Percentiles rank a stretch among this genome's conserved stretches.
Conservation (phyloP, 805 yeast species). For the Priceomyces melissophilus region DNA sequence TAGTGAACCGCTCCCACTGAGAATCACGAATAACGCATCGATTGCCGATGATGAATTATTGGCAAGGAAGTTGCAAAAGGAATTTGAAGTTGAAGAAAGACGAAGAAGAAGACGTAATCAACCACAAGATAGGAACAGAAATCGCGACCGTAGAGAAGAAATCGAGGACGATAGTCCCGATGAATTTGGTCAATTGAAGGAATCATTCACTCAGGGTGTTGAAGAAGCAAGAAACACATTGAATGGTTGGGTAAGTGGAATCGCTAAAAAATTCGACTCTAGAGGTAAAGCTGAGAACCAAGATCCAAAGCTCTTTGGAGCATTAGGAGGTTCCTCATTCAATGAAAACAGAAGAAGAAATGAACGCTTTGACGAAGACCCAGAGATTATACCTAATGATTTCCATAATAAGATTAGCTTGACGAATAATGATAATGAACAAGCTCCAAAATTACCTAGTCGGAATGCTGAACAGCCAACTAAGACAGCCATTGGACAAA, state of each 20-base stretch:
- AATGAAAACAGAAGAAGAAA: conserved; percentile 10
- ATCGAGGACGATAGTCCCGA: conserved; percentile 40
- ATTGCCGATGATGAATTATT: conserved; percentile 66
- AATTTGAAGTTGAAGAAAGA: conserved; percentile 46
- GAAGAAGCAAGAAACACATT: conserved; percentile 78
- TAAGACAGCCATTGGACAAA: background rate
- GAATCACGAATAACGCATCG: conserved; percentile 1
- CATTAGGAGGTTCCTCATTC: conserved; percentile 44
- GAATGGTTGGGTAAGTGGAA: conserved; percentile 72
- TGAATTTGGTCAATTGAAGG: conserved; percentile 62
- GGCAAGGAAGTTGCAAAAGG: conserved; percentile 76
- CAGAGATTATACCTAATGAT: conserved; percentile 48
- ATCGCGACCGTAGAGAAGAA: conserved; percentile 11
- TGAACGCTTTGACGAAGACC: conserved; percentile 50
- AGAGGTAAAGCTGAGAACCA: conserved; percentile 10
- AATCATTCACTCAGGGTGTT: conserved; percentile 66
- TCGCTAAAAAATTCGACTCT: conserved; percentile 48
- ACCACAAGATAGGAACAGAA: conserved; percentile 11
- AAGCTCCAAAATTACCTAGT: conserved; percentile 17
- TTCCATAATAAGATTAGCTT: conserved; percentile 47
- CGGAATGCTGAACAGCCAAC: conserved; percentile 6
- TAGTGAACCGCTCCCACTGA: background rate
- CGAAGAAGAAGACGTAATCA: conserved; percentile 24
- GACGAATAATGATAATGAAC: conserved; percentile 28
- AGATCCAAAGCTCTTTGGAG: conserved; percentile 40